These are phyloP conservation scores for Trichoderma erinaceum DNA, from an alignment of 495 filamentous ascomycete species.

Conservation along the genomic window DNA sequence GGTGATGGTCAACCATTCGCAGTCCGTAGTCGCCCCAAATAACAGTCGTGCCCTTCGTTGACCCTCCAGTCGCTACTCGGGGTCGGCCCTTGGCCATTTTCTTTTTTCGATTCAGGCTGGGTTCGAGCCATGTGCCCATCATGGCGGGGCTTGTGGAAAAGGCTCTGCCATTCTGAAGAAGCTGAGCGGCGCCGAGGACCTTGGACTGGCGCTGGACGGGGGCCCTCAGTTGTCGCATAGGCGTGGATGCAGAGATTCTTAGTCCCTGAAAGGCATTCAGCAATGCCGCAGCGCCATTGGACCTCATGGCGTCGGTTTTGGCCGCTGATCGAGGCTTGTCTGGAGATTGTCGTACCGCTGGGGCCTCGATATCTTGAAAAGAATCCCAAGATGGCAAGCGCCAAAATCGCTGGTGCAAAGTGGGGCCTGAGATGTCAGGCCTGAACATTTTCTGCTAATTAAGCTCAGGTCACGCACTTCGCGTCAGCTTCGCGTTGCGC, in stretches of 20 bases:
- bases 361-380: constrained; percentile 9
- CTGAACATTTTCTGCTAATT: neutral
- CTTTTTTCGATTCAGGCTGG: constrained; percentile 63
- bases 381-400: constrained; percentile 2
- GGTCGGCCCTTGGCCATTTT: constrained; percentile 89
- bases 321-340: constrained; percentile 13
- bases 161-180: constrained; percentile 41
- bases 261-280: constrained; percentile 38
- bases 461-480: constrained; percentile 17
- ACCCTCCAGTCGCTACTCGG: constrained; percentile 84
- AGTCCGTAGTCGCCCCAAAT: constrained; percentile 95
- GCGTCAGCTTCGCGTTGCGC: constrained; percentile 18
- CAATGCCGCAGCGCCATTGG: constrained; percentile 33
- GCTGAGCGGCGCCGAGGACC: constrained; percentile 21
- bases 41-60: constrained; percentile 85
- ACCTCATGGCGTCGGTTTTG: constrained; percentile 32
- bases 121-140: constrained; percentile 70
- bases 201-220: constrained; percentile 28
- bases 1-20: constrained; percentile 89
- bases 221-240: constrained; percentile 11
- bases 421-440: constrained; percentile 17
- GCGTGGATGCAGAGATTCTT: constrained; percentile 31
- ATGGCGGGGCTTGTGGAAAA: constrained; percentile 67
- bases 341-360: neutral
- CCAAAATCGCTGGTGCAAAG: neutral